Evolutionary conservation across 202 grass and related monocot genomes (phyloP).

Genomic region (Panicum hallii): DNA sequence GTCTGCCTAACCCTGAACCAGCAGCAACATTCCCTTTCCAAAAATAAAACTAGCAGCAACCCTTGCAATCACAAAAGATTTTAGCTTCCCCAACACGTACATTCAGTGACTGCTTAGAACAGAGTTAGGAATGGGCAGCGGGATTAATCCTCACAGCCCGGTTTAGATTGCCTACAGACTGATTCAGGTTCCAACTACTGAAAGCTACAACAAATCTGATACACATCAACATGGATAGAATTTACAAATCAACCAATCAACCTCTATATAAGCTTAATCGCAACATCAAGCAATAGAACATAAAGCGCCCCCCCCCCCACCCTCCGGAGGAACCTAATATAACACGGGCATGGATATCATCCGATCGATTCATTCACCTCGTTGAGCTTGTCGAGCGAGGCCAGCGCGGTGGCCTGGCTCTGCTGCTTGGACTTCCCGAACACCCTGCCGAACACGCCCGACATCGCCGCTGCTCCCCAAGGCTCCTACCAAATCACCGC

Average conservation of each 20-base stretch:
- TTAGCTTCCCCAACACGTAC: neutral
- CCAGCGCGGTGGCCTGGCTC: conserved; percentile 60
- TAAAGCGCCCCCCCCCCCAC: neutral
- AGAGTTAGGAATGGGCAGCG: neutral
- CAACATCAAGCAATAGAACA: neutral
- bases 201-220: conserved; percentile 20
- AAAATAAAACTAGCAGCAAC: neutral
- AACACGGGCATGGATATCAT: neutral
- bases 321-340: neutral
- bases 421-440: conserved; percentile 68
- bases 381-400: conserved; percentile 72
- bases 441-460: conserved; percentile 63
- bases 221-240: neutral
- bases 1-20: neutral
- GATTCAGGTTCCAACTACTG: neutral
- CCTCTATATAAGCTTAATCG: neutral
- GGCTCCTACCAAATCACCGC: neutral
- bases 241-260: neutral
- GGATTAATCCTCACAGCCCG: neutral
- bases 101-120: neutral
- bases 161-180: neutral
- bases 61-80: neutral
- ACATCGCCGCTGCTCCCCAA: conserved; percentile 38
- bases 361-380: conserved; percentile 44
- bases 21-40: neutral